Base-by-base conservation (phyloP, 371 early-diverging fungal genomes). In the Mucor ambiguus region DNA sequence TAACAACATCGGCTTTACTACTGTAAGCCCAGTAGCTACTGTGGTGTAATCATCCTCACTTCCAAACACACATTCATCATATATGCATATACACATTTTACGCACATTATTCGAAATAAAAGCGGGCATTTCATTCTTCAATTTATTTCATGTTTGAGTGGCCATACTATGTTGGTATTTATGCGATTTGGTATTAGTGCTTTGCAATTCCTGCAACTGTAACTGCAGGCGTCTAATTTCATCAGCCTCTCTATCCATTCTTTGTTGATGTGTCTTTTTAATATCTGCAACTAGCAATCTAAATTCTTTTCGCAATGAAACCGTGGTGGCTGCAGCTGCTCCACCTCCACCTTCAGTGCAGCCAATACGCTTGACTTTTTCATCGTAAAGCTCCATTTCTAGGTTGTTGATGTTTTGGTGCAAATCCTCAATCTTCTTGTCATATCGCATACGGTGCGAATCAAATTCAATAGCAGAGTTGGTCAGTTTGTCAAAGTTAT, bases 241-340 rank as follows among this genome's bases (percentile, higher is more conserved):
- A 4, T 84, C 77, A 8, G 73, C 78, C 62, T 89, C 87, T 24
- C 78, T 75, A 16, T 82, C 75, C 44, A 87, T 68, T 8, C 75
- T 61, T 43, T 72, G 75, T 52, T 86, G 84, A 56, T 89, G 87
- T 20, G 85, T 82, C 28, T 66, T 59, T 57, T 86, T 84, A 33
- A 85, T 67, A 28, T 89, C 86, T 16, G 70, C 73, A 64, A 87
- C 82, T 35, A 87, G 74, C 20, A 78, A 58, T 48, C 89, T 70
- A 67, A 89, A 89, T 58, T 89, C 89, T 60, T 81, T 86, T 29
- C 89, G 74, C 48, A 89, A 60, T 0, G 83, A 75, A 0, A 82
- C 78, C 0, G 89, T 89, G 0, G 86, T 79, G 0, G 79, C 64
- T 10, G 70, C 26, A 14, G 24, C 43, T 1, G 38, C 63, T 11